Conservation (phyloP, 1,284 basidiomycete species). For the Somion occarium region DNA sequence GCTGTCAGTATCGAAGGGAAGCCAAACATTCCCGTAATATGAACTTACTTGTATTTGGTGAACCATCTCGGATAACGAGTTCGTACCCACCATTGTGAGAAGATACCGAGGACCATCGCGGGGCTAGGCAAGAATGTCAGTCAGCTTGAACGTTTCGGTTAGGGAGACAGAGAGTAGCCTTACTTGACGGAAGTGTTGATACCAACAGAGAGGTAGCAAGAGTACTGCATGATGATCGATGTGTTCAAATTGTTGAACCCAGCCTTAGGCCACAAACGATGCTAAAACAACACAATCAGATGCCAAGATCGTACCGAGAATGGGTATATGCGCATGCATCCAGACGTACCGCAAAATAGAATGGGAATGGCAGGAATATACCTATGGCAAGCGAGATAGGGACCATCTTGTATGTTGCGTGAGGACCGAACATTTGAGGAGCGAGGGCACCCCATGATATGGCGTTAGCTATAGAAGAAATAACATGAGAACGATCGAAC, state of each 20-base stretch:
- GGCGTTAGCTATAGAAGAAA: conserved; percentile 36
- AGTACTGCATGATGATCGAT: conserved; percentile 33
- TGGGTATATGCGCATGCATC: conserved; percentile 5
- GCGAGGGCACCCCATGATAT: conserved; percentile 58
- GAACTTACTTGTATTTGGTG: conserved; percentile 56
- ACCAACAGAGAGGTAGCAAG: conserved; percentile 16
- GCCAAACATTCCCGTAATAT: not conserved
- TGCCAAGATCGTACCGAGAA: not conserved
- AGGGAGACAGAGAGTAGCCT: conserved; percentile 23
- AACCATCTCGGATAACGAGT: conserved; percentile 43
- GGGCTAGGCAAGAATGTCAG: conserved; percentile 17
- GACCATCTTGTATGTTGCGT: conserved; percentile 43
- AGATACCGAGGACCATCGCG: conserved; percentile 45
- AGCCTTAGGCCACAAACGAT: conserved; percentile 42
- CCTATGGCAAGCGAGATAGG: conserved; percentile 51
- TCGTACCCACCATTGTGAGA: conserved; percentile 52
- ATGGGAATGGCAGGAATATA: conserved; percentile 47
- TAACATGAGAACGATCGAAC: conserved; percentile 11
- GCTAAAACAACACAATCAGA: conserved; percentile 23
- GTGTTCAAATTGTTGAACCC: conserved; percentile 44
- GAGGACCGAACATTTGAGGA: conserved; percentile 44
- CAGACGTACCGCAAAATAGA: conserved; percentile 36
- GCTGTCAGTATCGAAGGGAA: not conserved
- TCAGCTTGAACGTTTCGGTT: not conserved
- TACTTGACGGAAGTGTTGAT: conserved; percentile 48